A percentile compares a stretch with the other conserved stretches of the same genome.
phyloP scores from a whole-genome alignment of 225 moss, liverwort and hornwort species.

The Marchantia polymorpha region DNA sequence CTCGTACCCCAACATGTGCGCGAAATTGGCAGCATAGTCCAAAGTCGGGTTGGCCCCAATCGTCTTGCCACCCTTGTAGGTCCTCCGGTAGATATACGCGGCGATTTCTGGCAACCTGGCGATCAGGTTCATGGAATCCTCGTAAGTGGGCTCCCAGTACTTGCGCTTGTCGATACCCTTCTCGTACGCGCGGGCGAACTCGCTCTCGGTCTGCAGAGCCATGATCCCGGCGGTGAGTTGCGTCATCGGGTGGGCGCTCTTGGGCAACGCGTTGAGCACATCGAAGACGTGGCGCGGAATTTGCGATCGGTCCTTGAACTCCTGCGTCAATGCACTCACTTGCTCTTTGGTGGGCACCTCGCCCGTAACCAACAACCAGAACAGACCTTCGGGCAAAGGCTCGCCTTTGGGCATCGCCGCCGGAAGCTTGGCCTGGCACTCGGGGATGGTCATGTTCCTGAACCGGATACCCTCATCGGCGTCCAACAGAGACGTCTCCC shows the following conservation, averaged over 20 bases:
- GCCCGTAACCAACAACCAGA: constrained; percentile 82
- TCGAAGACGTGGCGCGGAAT: constrained; percentile 69
- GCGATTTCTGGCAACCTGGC: constrained; percentile 71
- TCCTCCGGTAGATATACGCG: constrained; percentile 64
- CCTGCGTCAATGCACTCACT: constrained; percentile 55
- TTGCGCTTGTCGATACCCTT: constrained; percentile 68
- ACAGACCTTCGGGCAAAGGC: constrained; percentile 75
- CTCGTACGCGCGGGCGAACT: constrained; percentile 68
- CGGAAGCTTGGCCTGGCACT: constrained; percentile 68
- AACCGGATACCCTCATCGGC: constrained; percentile 86
- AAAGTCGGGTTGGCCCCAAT: constrained; percentile 59
- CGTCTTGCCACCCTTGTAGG: constrained; percentile 61
- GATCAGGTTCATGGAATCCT: constrained; percentile 84
- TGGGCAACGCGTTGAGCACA: constrained; percentile 65
- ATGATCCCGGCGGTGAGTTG: constrained; percentile 69
- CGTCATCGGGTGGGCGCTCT: constrained; percentile 74
- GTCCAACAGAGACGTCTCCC: constrained; percentile 80
- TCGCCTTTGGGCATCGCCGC: constrained; percentile 62
- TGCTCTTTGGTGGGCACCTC: constrained; percentile 74
- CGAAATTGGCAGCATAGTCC: constrained; percentile 80
- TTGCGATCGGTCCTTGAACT: constrained; percentile 57
- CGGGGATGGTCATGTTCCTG: constrained; percentile 68
- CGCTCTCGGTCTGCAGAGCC: constrained; percentile 75
- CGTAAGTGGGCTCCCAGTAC: constrained; percentile 75
- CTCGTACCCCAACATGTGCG: constrained; percentile 79